Evolutionary conservation across 2,329 filamentous ascomycete genomes (phyloP).

Genomic region (Rhynchosporium graminicola): DNA sequence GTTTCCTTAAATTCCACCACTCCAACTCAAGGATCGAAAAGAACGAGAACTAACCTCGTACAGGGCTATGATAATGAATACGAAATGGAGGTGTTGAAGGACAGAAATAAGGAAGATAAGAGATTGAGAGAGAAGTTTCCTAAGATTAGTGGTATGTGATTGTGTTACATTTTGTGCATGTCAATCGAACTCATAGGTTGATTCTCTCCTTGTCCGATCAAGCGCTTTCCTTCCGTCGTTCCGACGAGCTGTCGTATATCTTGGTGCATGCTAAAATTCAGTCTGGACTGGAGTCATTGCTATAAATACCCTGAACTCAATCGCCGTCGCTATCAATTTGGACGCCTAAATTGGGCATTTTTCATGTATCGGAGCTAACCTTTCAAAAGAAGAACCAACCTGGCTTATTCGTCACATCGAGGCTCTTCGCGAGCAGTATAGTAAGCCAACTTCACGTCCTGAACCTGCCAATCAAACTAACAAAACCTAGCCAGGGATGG

Average conservation of each 20-base stretch:
- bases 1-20: too few species aligned
- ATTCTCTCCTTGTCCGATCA: not conserved
- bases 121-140: slow-evolving; percentile 9
- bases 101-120: slow-evolving; percentile 1
- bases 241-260: too few species aligned
- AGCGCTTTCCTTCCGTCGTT: not conserved
- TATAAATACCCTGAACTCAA: not conserved
- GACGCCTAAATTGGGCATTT: not conserved
- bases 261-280: too few species aligned
- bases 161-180: not conserved
- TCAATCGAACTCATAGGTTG: not conserved
- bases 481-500: not conserved
- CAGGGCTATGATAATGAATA: not conserved
- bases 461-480: not conserved
- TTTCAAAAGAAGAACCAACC: not conserved
- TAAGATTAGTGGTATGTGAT: not conserved
- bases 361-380: not conserved
- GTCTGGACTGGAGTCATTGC: too few species aligned
- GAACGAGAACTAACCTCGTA: not conserved
- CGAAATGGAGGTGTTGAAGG: slow-evolving; percentile 1
- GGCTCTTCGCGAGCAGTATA: not conserved
- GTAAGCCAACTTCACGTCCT: not conserved
- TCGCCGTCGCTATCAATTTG: not conserved
- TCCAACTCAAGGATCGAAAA: not conserved
- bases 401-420: slow-evolving; percentile 10